phyloP scores from a whole-genome alignment of 345 rosid species.

The Melaleuca quinquenervia region DNA sequence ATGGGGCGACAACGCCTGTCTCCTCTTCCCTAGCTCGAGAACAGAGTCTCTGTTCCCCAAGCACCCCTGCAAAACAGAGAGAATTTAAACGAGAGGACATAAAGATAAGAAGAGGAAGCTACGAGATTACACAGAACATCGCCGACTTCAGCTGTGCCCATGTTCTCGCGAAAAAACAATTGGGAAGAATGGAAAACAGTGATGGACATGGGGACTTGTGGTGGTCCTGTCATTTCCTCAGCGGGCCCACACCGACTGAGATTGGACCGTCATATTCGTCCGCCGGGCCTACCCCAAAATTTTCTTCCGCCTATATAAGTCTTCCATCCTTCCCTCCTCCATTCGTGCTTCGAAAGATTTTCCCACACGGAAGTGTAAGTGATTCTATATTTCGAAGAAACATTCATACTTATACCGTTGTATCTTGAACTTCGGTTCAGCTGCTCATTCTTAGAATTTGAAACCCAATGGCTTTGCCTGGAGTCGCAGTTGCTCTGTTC shows the following conservation, averaged over 20 bases:
- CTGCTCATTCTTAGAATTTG: background rate
- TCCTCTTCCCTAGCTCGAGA: background rate
- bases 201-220: background rate
- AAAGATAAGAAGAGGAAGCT: background rate
- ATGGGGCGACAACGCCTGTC: background rate
- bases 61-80: background rate
- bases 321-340: background rate
- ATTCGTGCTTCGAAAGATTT: background rate
- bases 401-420: background rate
- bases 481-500: background rate
- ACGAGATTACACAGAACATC: background rate
- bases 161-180: accelerated
- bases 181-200: background rate
- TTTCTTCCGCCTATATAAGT: background rate
- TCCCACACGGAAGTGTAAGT: background rate
- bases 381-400: accelerated
- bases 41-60: background rate
- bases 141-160: background rate
- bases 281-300: no score
- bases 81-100: no score
- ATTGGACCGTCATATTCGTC: background rate
- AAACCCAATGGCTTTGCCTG: background rate
- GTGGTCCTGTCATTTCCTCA: background rate
- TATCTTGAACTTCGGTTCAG: background rate
- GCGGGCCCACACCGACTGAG: background rate